phyloP scores from a whole-genome alignment of 1,284 basidiomycete genomes.

The Fomitopsis betulina region DNA sequence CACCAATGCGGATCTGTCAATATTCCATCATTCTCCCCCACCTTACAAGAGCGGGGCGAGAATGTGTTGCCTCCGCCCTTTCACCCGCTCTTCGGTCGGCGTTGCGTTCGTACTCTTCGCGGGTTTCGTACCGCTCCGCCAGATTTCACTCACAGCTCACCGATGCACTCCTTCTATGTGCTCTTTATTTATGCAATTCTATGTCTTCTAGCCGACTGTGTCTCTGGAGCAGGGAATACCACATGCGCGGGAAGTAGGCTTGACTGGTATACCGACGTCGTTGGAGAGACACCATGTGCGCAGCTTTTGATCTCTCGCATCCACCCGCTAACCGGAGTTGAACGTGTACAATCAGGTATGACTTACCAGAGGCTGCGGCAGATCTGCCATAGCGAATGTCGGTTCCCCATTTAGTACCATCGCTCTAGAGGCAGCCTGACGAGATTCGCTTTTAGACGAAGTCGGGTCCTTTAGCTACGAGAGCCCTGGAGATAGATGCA shows the following conservation, averaged over 20 bases:
- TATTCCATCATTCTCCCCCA: too few relatives aligned
- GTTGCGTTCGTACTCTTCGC: too few relatives aligned
- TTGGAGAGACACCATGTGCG: conserved; percentile 3
- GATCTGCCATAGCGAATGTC: conserved; percentile 4
- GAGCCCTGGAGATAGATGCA: conserved; percentile 14
- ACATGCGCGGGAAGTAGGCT: not conserved
- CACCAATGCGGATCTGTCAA: too few relatives aligned
- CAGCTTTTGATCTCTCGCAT: not conserved
- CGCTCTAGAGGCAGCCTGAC: not conserved
- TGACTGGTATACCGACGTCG: not conserved
- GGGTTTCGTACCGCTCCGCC: too few relatives aligned
- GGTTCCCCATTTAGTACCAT: too few relatives aligned
- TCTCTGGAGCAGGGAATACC: conserved; percentile 3
- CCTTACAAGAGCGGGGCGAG: too few relatives aligned
- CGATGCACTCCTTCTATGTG: too few relatives aligned
- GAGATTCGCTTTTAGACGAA: conserved; percentile 5
- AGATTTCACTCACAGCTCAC: too few relatives aligned
- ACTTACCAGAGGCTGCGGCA: conserved; percentile 5
- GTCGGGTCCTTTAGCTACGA: conserved; percentile 7
- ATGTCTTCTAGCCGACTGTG: not conserved
- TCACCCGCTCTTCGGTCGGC: too few relatives aligned
- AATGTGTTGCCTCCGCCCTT: too few relatives aligned
- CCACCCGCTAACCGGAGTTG: not conserved
- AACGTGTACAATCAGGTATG: not conserved
- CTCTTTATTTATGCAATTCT: not conserved